Conservation (phyloP, 1,284 basidiomycete genomes). For the Tranzscheliella williamsii region DNA sequence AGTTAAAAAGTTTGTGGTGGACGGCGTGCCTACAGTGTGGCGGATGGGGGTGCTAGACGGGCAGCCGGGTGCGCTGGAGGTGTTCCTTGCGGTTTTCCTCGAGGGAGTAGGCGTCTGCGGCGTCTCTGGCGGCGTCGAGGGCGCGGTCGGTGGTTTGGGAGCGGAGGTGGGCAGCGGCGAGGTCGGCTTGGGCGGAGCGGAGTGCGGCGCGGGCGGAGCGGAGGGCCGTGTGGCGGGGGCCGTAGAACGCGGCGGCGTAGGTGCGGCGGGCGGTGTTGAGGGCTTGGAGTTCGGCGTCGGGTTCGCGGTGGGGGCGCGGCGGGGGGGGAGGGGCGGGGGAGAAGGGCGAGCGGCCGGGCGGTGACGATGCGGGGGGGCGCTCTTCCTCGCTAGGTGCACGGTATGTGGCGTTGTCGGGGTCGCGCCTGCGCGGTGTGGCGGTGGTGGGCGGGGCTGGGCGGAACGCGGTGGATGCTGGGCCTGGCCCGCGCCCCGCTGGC, state of each 20-base stretch:
- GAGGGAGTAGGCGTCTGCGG: slow-evolving; percentile 26
- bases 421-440: too few species aligned
- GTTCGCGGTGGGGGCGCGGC: too few species aligned
- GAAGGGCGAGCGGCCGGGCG: too few species aligned
- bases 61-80: neutral
- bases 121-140: slow-evolving; percentile 20
- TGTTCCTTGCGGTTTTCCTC: slow-evolving; percentile 38
- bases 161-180: neutral
- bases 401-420: too few species aligned
- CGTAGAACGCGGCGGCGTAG: slow-evolving; percentile 10
- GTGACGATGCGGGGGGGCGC: too few species aligned
- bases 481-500: too few species aligned
- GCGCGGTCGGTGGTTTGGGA: slow-evolving; percentile 5
- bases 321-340: too few species aligned
- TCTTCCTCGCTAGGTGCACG: too few species aligned
- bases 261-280: slow-evolving; percentile 6
- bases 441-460: too few species aligned
- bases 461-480: too few species aligned
- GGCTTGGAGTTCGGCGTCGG: slow-evolving; percentile 18
- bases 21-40: too few species aligned
- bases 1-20: too few species aligned
- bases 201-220: slow-evolving; percentile 1
- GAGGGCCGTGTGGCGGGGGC: neutral
- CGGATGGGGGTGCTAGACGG: neutral
- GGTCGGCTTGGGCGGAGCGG: slow-evolving; percentile 12